Evolutionary conservation across 2,329 filamentous ascomycete species (phyloP).

Genomic region (Scedosporium aurantiacum): DNA sequence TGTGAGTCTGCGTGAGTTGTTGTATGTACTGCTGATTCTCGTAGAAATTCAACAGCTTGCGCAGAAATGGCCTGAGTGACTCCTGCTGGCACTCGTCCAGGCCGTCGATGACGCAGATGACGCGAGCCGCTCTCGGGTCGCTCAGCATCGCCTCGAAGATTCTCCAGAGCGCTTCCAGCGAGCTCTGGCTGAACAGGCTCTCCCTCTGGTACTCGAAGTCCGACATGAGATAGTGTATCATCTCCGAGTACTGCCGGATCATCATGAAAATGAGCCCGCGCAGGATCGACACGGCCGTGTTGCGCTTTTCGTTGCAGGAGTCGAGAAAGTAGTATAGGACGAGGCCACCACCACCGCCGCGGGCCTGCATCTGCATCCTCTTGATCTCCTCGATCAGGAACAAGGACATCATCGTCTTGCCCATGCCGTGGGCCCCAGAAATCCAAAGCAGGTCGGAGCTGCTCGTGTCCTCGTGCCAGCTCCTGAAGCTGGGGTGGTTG

Average conservation of each 20-base stretch:
- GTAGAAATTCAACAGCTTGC: constrained; percentile 5
- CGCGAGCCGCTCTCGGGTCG: constrained; percentile 11
- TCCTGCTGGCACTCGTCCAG: constrained; percentile 14
- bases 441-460: constrained; percentile 11
- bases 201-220: constrained; percentile 10
- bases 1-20: background rate
- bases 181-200: background rate
- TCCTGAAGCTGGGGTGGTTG: background rate
- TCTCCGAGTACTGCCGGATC: constrained; percentile 11
- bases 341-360: constrained; percentile 7
- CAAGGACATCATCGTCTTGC: constrained; percentile 15
- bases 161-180: constrained; percentile 11
- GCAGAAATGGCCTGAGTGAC: constrained; percentile 10
- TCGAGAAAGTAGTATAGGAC: constrained; percentile 17
- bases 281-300: constrained; percentile 14
- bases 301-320: constrained; percentile 13
- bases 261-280: constrained; percentile 15
- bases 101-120: constrained; percentile 14
- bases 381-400: constrained; percentile 14
- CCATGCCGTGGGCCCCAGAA: constrained; percentile 13
- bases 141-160: constrained; percentile 10
- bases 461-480: background rate
- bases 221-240: constrained; percentile 12
- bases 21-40: background rate
- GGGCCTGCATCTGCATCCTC: constrained; percentile 7